phyloP scores from a whole-genome alignment of 352 stramenopile genomes.

The Phytophthora fragariaefolia region DNA sequence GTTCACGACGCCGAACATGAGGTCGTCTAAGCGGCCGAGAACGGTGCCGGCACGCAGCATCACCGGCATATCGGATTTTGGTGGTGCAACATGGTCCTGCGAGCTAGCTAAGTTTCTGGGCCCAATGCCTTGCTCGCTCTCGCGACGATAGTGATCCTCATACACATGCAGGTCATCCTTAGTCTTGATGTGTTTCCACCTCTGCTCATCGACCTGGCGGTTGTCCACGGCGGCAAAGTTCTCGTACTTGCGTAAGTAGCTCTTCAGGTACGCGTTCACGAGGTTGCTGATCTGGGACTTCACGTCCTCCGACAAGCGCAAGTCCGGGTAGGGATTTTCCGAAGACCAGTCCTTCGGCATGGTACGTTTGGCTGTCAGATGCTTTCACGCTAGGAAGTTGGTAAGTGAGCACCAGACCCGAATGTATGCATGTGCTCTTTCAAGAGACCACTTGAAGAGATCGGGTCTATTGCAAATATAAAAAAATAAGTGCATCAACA shows the following conservation, averaged over 20 bases:
- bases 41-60: constrained; percentile 33
- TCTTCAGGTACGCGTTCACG: constrained; percentile 37
- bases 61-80: constrained; percentile 9
- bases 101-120: neutral
- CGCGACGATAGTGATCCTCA: constrained; percentile 23
- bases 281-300: constrained; percentile 34
- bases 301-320: constrained; percentile 32
- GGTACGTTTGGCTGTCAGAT: neutral
- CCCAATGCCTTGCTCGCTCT: neutral
- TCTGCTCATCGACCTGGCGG: constrained; percentile 38
- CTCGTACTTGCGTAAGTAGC: constrained; percentile 50
- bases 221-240: constrained; percentile 34
- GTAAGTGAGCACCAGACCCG: neutral
- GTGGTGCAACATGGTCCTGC: neutral
- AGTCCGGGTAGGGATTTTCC: constrained; percentile 38
- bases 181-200: constrained; percentile 53
- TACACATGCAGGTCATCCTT: constrained; percentile 53
- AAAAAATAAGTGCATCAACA: neutral
- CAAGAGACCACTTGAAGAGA: neutral
- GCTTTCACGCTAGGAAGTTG: neutral
- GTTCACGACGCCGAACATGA: constrained; percentile 44
- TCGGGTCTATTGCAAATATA: neutral
- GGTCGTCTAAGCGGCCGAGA: constrained; percentile 32
- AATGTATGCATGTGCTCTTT: neutral
- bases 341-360: constrained; percentile 38